These are phyloP conservation scores for Trametes punicea DNA, from an alignment of 768 basidiomycete genomes.

Conservation along the genomic window DNA sequence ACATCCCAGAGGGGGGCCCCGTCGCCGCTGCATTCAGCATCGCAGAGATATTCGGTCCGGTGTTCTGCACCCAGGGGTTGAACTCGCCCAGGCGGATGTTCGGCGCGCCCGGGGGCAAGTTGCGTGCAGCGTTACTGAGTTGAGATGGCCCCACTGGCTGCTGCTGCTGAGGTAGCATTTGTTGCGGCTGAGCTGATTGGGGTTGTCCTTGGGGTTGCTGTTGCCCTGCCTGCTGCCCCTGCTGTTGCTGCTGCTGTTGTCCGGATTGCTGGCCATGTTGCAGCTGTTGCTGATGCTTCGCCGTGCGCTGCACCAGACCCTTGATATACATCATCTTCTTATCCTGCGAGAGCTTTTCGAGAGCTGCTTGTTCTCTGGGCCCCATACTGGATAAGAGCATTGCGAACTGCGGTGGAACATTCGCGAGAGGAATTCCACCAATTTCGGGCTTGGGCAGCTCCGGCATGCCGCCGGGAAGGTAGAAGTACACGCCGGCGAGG, in stretches of 20 bases:
- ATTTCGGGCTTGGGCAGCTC: conserved; percentile 38
- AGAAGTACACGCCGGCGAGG: conserved; percentile 51
- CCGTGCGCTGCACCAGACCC: neutral
- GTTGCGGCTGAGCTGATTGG: conserved; percentile 1
- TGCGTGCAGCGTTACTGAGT: neutral
- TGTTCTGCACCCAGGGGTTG: conserved; percentile 10
- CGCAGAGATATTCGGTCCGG: conserved; percentile 6
- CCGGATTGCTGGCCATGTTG: conserved; percentile 19
- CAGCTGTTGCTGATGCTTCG: conserved; percentile 18
- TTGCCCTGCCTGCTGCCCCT: conserved; percentile 20
- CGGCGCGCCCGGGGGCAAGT: neutral
- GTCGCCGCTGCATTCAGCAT: neutral
- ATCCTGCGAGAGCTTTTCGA: conserved; percentile 21
- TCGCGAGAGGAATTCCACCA: neutral
- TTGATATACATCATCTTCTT: conserved; percentile 11
- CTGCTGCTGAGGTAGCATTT: neutral
- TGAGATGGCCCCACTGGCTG: conserved; percentile 1
- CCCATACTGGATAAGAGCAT: conserved; percentile 2
- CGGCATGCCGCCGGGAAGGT: conserved; percentile 45
- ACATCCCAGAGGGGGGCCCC: neutral
- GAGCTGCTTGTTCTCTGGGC: conserved; percentile 12
- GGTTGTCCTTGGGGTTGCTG: conserved; percentile 18
- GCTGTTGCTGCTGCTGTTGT: conserved; percentile 29
- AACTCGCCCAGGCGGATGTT: conserved; percentile 5
- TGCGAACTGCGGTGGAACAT: conserved; percentile 14